Percentiles rank a stretch among this genome's conserved stretches.
These are phyloP conservation scores for Fraxinus quadrangulata DNA, from an alignment of 257 asterid genomes.

Conservation along the genomic window DNA sequence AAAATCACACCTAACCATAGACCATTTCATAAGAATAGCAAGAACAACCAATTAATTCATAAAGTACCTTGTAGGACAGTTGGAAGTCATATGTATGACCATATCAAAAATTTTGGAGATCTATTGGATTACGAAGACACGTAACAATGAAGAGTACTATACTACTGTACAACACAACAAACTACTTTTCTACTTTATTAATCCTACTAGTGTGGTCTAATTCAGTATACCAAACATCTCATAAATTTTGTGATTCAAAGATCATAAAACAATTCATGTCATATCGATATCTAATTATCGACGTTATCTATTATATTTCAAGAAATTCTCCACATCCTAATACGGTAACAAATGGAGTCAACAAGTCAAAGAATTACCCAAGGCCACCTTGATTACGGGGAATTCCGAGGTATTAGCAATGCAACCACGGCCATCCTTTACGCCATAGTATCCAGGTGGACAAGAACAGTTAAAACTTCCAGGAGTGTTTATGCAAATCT, in stretches of 20 bases:
- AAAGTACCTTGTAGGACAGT: background rate
- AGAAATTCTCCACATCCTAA: background rate
- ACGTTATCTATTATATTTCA: too few relatives aligned
- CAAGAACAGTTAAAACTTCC: slow-evolving; percentile 67
- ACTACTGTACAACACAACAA: background rate
- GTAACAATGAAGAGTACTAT: background rate
- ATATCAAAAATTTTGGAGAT: background rate
- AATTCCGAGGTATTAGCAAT: slow-evolving; percentile 41
- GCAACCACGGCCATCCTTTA: slow-evolving; percentile 50
- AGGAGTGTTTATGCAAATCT: slow-evolving; percentile 34
- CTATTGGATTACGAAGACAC: background rate
- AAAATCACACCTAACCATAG: background rate
- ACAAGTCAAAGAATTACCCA: slow-evolving; percentile 30
- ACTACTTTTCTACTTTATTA: background rate
- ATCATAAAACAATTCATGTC: background rate
- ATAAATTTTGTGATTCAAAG: background rate
- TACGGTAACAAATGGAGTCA: background rate
- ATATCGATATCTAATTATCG: background rate
- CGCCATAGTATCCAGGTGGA: slow-evolving; percentile 52
- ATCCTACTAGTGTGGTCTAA: background rate
- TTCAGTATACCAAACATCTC: background rate
- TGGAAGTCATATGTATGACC: background rate
- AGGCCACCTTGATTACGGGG: slow-evolving; percentile 45
- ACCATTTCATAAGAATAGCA: background rate
- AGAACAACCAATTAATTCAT: background rate